phyloP scores from a whole-genome alignment of 2,329 filamentous ascomycete genomes.

The Rosellinia necatrix region DNA sequence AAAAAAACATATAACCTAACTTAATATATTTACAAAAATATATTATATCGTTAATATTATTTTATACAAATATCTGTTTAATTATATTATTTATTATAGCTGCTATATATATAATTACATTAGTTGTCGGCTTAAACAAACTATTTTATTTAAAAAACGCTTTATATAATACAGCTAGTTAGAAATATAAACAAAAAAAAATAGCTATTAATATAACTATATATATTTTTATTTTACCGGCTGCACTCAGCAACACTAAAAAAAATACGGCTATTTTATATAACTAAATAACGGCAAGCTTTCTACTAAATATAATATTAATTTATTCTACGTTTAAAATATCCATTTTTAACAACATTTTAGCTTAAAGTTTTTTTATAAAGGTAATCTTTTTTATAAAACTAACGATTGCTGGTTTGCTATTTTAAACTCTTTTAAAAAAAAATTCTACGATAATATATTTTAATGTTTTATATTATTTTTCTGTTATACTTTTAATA shows the following conservation, averaged over 20 bases:
- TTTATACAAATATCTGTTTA: not conserved
- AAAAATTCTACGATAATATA: slow-evolving; percentile 3
- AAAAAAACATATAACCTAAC: not conserved
- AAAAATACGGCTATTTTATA: slow-evolving; percentile 1
- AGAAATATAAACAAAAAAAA: not conserved
- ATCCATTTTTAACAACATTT: slow-evolving; percentile 2
- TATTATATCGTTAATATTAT: slow-evolving; percentile 3
- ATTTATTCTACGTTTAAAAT: not conserved
- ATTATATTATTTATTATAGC: not conserved
- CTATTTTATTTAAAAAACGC: not conserved
- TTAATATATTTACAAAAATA: not conserved
- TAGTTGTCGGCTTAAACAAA: not conserved
- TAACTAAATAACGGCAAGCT: not conserved
- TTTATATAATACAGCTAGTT: not conserved
- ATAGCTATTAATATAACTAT: not conserved
- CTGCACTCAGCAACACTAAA: too few species aligned
- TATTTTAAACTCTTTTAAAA: slow-evolving; percentile 3
- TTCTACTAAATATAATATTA: slow-evolving; percentile 5
- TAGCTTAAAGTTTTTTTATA: not conserved
- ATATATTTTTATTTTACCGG: not conserved
- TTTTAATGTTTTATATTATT: not conserved
- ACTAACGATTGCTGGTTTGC: not conserved
- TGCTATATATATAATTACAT: not conserved
- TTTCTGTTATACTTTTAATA: not conserved
- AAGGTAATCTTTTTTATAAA: not conserved